Evolutionary conservation across 257 asterid genomes (phyloP).

Genomic region (Solanum chmielewskii): DNA sequence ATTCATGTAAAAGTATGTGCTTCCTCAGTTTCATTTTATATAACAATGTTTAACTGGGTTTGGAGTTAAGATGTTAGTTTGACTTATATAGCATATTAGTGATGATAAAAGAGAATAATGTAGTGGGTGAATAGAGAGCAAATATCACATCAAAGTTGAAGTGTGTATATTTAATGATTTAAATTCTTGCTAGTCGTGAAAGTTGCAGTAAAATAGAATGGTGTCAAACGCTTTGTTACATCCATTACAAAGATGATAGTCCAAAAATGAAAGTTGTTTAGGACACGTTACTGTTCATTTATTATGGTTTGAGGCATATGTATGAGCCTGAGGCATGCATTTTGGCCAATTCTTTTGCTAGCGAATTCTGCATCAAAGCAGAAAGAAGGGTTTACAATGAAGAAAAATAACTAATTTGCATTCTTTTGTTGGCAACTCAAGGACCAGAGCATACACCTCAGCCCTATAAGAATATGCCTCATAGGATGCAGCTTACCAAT

Average conservation of each 20-base stretch:
- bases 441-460: background rate
- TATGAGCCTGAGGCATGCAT: background rate
- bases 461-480: background rate
- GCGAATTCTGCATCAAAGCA: background rate
- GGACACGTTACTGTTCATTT: background rate
- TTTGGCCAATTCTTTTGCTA: background rate
- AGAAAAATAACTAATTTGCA: background rate
- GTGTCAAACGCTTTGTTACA: background rate
- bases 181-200: background rate
- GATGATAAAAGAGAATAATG: background rate
- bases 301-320: background rate
- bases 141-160: background rate
- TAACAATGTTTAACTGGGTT: background rate
- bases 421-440: background rate
- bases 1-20: background rate
- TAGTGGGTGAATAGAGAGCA: background rate
- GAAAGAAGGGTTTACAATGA: background rate
- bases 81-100: background rate
- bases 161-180: background rate
- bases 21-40: background rate
- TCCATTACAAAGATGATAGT: background rate
- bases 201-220: background rate
- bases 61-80: background rate
- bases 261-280: background rate
- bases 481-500: background rate